Base-by-base conservation (phyloP, 345 rosid species). In the Bruguiera gymnorhiza region DNA sequence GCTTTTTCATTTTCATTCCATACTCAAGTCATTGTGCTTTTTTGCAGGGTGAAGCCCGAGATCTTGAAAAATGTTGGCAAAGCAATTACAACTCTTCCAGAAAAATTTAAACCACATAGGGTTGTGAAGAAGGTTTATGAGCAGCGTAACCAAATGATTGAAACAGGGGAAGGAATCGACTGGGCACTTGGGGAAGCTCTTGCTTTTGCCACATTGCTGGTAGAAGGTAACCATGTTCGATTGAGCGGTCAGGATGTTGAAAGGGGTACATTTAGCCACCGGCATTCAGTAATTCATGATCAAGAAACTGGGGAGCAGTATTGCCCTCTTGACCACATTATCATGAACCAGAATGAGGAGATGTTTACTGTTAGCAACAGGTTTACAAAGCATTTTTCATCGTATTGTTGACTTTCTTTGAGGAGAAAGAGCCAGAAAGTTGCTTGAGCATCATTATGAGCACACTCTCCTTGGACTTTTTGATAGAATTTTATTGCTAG, bases 191-290 rank as follows among this genome's bases (percentile, higher is more conserved):
- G 81, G 19, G 97, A 90, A 71, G 90, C 97, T 36, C 92, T 90
- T 79, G 93, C 89, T 52, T 85, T 90, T 67, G 89, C 92, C 70
- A 90, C 94, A 23, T 80, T 90, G 61, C 68, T 90, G 65, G 90
- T 88, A 60, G 97, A 90, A 82, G 97, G 97, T 70, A 88, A 90
- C 74, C 97, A 88, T 85, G 94, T 90, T 71, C 86, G 97, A 31
- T 75, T 90, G 86, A 90, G 97, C 52, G 97, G 94, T 36, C 97
- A 91, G 75, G 97, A 91, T 83, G 97, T 91, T 8, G 95, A 91
- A 79, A 80, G 97, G 80, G 97, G 97, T 76, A 91, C 97, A 23
- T 91, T 86, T 72, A 91, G 92, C 75, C 90, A 91, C 61, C 83
- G 97, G 43, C 97, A 87, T 75, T 70, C 97, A 30, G 87, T 88